Percentiles rank a stretch among this genome's conserved stretches.
phyloP scores from a whole-genome alignment of 2,329 filamentous ascomycete species.

The Pseudopithomyces chartarum region DNA sequence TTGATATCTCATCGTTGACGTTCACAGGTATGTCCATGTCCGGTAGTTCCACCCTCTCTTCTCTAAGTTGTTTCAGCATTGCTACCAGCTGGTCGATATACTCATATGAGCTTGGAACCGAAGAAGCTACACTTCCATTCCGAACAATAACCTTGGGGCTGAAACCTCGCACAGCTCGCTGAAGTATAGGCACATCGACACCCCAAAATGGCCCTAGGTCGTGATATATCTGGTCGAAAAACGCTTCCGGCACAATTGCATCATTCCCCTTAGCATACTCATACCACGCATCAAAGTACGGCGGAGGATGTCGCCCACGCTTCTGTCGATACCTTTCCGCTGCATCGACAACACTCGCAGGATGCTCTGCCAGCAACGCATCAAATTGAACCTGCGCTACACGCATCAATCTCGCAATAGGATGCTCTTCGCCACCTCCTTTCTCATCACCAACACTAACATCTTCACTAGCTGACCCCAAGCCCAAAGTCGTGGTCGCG shows the following conservation, averaged over 20 bases:
- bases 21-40: constrained; percentile 56
- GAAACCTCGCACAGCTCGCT: constrained; percentile 45
- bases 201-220: constrained; percentile 58
- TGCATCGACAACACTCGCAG: constrained; percentile 45
- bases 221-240: constrained; percentile 58
- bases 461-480: not conserved
- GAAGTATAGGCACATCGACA: constrained; percentile 46
- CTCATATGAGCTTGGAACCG: constrained; percentile 29
- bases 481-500: not conserved
- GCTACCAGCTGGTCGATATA: constrained; percentile 47
- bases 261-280: constrained; percentile 48
- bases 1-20: constrained; percentile 52
- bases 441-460: not conserved
- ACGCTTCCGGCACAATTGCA: constrained; percentile 53
- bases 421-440: constrained; percentile 27
- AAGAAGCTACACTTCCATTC: constrained; percentile 42
- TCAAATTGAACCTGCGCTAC: constrained; percentile 38
- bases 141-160: constrained; percentile 48
- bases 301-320: constrained; percentile 55
- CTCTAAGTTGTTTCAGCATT: constrained; percentile 46
- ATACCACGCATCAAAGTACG: constrained; percentile 56
- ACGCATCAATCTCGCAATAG: constrained; percentile 45
- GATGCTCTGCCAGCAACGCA: constrained; percentile 39
- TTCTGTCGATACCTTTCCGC: constrained; percentile 50
- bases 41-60: constrained; percentile 47